These are phyloP conservation scores for Ustanciosporium gigantosporum DNA, from an alignment of 1,284 basidiomycete species.

Conservation along the genomic window DNA sequence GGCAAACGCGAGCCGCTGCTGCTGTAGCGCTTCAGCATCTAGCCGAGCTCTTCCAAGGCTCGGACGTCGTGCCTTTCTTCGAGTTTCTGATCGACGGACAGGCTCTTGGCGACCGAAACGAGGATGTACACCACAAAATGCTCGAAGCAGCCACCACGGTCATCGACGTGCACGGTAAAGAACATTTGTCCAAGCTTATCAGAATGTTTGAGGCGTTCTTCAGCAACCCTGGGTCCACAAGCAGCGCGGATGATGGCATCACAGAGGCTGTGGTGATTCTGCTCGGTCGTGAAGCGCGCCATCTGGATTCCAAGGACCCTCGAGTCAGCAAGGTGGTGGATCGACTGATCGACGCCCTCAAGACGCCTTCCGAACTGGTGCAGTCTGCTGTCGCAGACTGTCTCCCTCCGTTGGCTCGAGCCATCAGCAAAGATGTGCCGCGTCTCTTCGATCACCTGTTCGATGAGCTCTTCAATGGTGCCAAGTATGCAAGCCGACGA, in stretches of 20 bases:
- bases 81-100: conserved; percentile 81
- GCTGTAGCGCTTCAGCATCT: conserved; percentile 74
- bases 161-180: conserved; percentile 81
- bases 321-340: conserved; percentile 70
- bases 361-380: conserved; percentile 93
- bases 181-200: conserved; percentile 76
- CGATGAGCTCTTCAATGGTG: conserved; percentile 65
- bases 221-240: conserved; percentile 59
- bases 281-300: conserved; percentile 87
- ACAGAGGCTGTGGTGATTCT: conserved; percentile 94
- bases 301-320: conserved; percentile 70
- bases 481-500: conserved; percentile 87
- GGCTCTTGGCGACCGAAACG: conserved; percentile 82
- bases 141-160: conserved; percentile 79
- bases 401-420: conserved; percentile 80
- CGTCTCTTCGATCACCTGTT: conserved; percentile 72
- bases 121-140: conserved; percentile 84
- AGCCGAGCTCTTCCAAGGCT: conserved; percentile 71
- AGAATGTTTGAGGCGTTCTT: conserved; percentile 83
- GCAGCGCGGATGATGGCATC: conserved; percentile 62
- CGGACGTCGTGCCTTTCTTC: conserved; percentile 79
- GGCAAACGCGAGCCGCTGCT: conserved; percentile 79
- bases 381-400: conserved; percentile 91
- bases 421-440: conserved; percentile 67
- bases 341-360: conserved; percentile 85